Percentiles rank a stretch among this genome's conserved stretches.
These are phyloP conservation scores for Pholiota molesta DNA, from an alignment of 768 basidiomycete genomes.

Conservation along the genomic window DNA sequence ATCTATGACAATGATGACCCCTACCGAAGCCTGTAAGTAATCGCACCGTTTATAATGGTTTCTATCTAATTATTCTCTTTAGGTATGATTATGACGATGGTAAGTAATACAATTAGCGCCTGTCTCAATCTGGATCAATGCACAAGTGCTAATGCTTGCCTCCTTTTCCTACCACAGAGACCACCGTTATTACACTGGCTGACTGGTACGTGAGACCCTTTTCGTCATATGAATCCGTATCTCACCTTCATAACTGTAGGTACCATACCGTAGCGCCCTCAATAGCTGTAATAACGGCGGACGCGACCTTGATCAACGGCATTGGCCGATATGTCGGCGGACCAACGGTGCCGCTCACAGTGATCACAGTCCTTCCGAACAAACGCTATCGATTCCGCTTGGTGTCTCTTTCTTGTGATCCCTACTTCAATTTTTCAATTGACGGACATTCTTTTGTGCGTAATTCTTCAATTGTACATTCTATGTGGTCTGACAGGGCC, in stretches of 20 bases:
- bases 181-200: slow-evolving; percentile 45
- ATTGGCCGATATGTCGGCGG: slow-evolving; percentile 44
- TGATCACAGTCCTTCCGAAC: slow-evolving; percentile 39
- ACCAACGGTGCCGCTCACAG: slow-evolving; percentile 36
- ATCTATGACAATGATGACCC: slow-evolving; percentile 47
- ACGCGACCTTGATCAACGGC: slow-evolving; percentile 50
- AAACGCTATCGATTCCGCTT: slow-evolving; percentile 52
- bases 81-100: slow-evolving; percentile 37
- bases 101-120: slow-evolving; percentile 15
- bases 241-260: slow-evolving; percentile 17
- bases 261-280: slow-evolving; percentile 30
- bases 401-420: slow-evolving; percentile 47
- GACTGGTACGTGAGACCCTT: slow-evolving; percentile 34
- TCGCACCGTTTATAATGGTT: neutral
- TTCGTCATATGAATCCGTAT: no score
- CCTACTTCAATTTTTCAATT: slow-evolving; percentile 46
- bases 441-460: slow-evolving; percentile 45
- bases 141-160: neutral
- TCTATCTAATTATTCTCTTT: slow-evolving; percentile 4
- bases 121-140: slow-evolving; percentile 21
- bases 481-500: neutral
- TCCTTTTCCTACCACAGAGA: slow-evolving; percentile 23
- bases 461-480: neutral
- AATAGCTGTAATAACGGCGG: slow-evolving; percentile 31
- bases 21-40: slow-evolving; percentile 24